Base-by-base conservation (phyloP, 192 early-diverging fungal species). In the Phycomyces nitens region DNA sequence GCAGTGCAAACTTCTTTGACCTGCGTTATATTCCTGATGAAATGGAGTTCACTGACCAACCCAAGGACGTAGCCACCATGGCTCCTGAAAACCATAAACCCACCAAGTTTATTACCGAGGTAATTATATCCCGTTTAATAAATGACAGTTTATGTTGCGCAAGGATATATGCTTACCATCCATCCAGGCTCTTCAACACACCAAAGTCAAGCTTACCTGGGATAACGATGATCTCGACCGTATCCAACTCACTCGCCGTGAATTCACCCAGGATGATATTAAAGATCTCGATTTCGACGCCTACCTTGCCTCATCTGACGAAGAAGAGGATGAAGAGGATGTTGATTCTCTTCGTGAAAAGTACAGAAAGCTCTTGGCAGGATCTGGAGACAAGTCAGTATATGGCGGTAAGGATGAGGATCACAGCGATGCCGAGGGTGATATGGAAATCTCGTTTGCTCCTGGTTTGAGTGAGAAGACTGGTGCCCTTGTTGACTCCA, bases 121-220 rank as follows among this genome's bases (percentile, higher is more conserved):
- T 81, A 60, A 50, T 60, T 63, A 9, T 11, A 14, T 69, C 2
- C 9, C n/a, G n/a, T n/a, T n/a, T n/a, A n/a, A n/a, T n/a, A n/a
- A n/a, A n/a, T n/a, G n/a, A n/a, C n/a, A n/a, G n/a, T n/a, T n/a
- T n/a, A n/a, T n/a, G n/a, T n/a, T n/a, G n/a, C n/a, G n/a, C n/a
- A n/a, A n/a, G n/a, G n/a, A n/a, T n/a, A n/a, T n/a, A n/a, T n/a
- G n/a, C n/a, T n/a, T n/a, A n/a, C 41, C 21, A 39, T 27, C 51
- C 29, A 47, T 63, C 7, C 21, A 87, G 66, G 95, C 91, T 12
- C 77, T 99, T 53, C 91, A 94, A 74, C 93, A 95, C 75, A 92
- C 94, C 2, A 91, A 89, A 26, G 92, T 94, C n/a, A 90, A 90
- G 72, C 78, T 99, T 40, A 95, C 93, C 0, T 99, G 96, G 96